phyloP scores from a whole-genome alignment of 2,329 filamentous ascomycete genomes.

The Neospermospora avenae region DNA sequence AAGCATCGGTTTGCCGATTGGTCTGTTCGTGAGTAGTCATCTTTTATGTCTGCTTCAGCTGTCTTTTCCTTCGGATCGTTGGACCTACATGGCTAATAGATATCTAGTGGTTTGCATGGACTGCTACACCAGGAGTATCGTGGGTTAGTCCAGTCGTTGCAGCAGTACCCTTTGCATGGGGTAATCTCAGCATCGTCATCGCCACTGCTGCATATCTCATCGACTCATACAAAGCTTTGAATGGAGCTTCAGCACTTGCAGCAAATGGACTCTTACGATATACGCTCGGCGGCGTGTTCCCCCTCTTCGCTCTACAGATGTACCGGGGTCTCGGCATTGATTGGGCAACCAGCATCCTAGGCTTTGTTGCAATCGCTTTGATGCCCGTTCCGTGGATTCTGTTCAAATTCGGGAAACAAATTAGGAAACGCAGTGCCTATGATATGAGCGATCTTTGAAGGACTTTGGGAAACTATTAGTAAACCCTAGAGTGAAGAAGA shows the following conservation, averaged over 20 bases:
- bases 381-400: slow-evolving; percentile 53
- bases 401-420: slow-evolving; percentile 45
- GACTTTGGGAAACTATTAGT: slow-evolving; percentile 36
- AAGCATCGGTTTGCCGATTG: slow-evolving; percentile 47
- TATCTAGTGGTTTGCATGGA: slow-evolving; percentile 55
- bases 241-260: slow-evolving; percentile 55
- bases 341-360: slow-evolving; percentile 29
- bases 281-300: slow-evolving; percentile 53
- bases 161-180: slow-evolving; percentile 56
- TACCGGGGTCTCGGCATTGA: slow-evolving; percentile 38
- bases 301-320: slow-evolving; percentile 56
- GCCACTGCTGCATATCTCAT: slow-evolving; percentile 47
- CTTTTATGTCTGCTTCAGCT: too few relatives aligned
- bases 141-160: slow-evolving; percentile 51
- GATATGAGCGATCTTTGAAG: slow-evolving; percentile 39
- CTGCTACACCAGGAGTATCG: slow-evolving; percentile 42
- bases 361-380: slow-evolving; percentile 42
- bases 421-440: slow-evolving; percentile 17
- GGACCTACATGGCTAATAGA: too few relatives aligned
- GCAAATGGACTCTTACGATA: slow-evolving; percentile 59
- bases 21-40: slow-evolving; percentile 46
- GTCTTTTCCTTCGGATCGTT: too few relatives aligned
- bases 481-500: too few relatives aligned
- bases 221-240: slow-evolving; percentile 53
- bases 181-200: slow-evolving; percentile 58